Evolutionary conservation across 1,284 basidiomycete species (phyloP), one percentile per base, ranked within the genome.

Genomic region (Calocybe gambosa): DNA sequence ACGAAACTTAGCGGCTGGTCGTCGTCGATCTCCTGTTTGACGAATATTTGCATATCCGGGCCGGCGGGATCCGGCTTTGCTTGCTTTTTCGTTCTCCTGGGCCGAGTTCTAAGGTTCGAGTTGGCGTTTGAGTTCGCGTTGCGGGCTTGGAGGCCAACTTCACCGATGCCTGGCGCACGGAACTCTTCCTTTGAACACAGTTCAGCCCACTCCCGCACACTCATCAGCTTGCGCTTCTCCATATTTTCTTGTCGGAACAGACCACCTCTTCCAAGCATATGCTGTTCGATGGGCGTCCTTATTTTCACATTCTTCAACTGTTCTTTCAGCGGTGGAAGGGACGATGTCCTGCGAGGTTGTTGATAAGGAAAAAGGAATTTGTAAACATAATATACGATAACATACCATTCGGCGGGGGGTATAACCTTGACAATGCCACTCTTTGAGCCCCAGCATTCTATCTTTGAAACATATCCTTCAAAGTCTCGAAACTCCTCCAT

Each of bases 361-460:
- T 29, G 38, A 45, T 31, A 36, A 31, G 50, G n/a, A n/a, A n/a
- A n/a, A n/a, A n/a, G n/a, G n/a, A n/a, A n/a, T n/a, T n/a, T n/a
- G n/a, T n/a, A n/a, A n/a, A n/a, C n/a, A n/a, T n/a, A n/a, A n/a
- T n/a, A n/a, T n/a, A n/a, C n/a, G n/a, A n/a, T n/a, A n/a, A 71
- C 83, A 61, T 51, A 89, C 93, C 94, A 96, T 73, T 94, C 89
- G 58, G 82, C 79, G 1, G 93, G 93, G 34, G 93, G 93, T 51
- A 97, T 86, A 54, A 97, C 80, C 68, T 97, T 97, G 52, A 93
- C 85, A 50, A 97, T 94, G 16, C 93, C 93, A 55, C 89, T 92
- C 46, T 75, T 74, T 63, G 75, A 77, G 0, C 93, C 93, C 89
- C 94, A 97, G 46, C 79, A 77, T 61, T 93, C 90, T 33, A 96